Evolutionary conservation across 768 basidiomycete genomes (phyloP).

Genomic region (Tylopilus intermedius): DNA sequence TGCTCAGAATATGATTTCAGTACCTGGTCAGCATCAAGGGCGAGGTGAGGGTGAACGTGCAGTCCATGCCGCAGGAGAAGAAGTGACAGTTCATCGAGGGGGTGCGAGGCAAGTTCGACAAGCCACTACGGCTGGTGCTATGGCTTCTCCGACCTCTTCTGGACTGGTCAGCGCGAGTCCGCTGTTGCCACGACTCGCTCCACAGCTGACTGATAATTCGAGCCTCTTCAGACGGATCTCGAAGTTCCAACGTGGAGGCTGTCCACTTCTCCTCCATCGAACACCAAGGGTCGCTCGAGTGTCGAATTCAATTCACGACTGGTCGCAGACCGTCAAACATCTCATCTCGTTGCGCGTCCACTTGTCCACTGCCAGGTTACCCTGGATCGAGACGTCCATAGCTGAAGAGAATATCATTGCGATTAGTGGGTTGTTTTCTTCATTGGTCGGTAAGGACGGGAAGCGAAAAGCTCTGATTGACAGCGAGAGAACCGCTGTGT

Average conservation of each 20-base stretch:
- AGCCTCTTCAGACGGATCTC: conserved; percentile 65
- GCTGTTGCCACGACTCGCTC: conserved; percentile 62
- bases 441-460: conserved; percentile 61
- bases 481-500: conserved; percentile 58
- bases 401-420: conserved; percentile 60
- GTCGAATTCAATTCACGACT: conserved; percentile 36
- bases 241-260: conserved; percentile 54
- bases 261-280: conserved; percentile 29
- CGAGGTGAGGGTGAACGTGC: conserved; percentile 58
- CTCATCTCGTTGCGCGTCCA: conserved; percentile 81
- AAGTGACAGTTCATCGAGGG: conserved; percentile 65
- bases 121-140: conserved; percentile 27
- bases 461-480: conserved; percentile 59
- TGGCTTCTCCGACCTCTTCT: conserved; percentile 32
- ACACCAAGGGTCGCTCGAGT: conserved; percentile 34
- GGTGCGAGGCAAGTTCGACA: conserved; percentile 36
- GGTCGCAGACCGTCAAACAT: conserved; percentile 52
- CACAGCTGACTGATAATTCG: conserved; percentile 72
- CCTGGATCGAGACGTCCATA: no score
- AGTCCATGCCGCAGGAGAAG: conserved; percentile 52
- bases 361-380: no score
- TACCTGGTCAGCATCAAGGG: conserved; percentile 71
- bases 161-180: conserved; percentile 53
- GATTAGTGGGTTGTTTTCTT: conserved; percentile 52
- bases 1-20: conserved; percentile 34